Base-by-base conservation (phyloP, 306 rosid species). In the Argentina anserina region DNA sequence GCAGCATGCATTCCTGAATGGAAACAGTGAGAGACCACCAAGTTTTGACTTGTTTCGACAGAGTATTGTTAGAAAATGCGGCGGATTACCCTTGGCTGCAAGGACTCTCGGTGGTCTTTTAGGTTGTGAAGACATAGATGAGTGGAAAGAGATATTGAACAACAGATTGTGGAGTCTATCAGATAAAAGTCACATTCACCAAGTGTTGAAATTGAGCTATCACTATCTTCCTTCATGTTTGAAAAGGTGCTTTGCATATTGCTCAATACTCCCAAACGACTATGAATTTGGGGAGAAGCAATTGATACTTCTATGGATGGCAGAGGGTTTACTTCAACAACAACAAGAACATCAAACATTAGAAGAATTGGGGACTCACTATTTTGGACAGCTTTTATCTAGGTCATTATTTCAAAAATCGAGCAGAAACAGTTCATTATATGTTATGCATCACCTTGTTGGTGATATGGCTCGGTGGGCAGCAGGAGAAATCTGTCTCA, bases 191-290 rank as follows among this genome's bases (percentile, higher is more conserved):
- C 5, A 29, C 3, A 72, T 84, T 21, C 55, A 78, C n/a, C 78
- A 73, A 0, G 69, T 75, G 3, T 20, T 81, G 1, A 72, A 74
- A 55, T 2, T 84, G 13, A 81, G 82, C 25, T 84, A 81, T 29
- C n/a, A 68, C 0, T 56, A 70, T 61, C 70, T 80, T 1, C 75
- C 87, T 0, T 62, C 70, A 1, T 29, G 33, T 31, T 33, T 84
- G 12, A 84, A 84, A 2, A 36, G 62, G 15, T 84, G 87, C 11
- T 84, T 84, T 75, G 79, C 87, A 8, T 84, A 84, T 62, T 78
- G 81, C 14, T 81, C 82, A 0, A 65, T 85, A 18, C 53, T 85
- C 0, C 81, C 84, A 0, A 74, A 74, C 33, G 80, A 45, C 52
- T 76, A 70, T 55, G 45, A 18, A 47, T 42, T 81, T 10, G 14